Percentiles rank a stretch among this genome's conserved stretches.
These are phyloP conservation scores for Cryphonectria parasitica DNA, from an alignment of 2,329 filamentous ascomycete genomes.

Conservation along the genomic window DNA sequence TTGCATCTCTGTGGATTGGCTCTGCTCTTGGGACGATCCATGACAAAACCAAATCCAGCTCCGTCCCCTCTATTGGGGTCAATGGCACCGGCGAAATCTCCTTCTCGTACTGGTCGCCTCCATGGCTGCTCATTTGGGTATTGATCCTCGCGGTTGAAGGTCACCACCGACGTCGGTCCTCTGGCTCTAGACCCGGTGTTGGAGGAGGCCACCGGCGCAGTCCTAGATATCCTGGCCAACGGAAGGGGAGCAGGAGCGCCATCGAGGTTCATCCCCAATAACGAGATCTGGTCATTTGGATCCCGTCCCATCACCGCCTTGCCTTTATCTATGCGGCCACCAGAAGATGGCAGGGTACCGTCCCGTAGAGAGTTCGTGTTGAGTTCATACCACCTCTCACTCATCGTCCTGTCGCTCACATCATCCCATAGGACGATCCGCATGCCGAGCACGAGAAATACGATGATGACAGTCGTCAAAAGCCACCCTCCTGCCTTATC, in stretches of 20 bases:
- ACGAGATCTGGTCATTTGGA: neutral
- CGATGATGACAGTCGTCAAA: constrained; percentile 47
- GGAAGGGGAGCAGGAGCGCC: constrained; percentile 2
- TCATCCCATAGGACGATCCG: constrained; percentile 26
- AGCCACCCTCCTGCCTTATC: constrained; percentile 73
- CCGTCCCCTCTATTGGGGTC: constrained; percentile 26
- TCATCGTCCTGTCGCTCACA: constrained; percentile 1
- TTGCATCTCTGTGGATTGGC: neutral
- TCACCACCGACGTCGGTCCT: constrained; percentile 1
- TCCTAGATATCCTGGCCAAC: neutral
- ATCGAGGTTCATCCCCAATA: constrained; percentile 10
- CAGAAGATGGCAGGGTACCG: neutral
- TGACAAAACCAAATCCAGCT: constrained; percentile 25
- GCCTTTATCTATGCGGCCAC: neutral
- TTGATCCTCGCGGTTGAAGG: neutral
- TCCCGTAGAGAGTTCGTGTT: neutral
- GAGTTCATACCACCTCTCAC: constrained; percentile 20
- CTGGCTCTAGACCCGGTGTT: neutral
- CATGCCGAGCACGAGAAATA: constrained; percentile 22
- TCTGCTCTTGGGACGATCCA: neutral
- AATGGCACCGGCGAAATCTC: constrained; percentile 26
- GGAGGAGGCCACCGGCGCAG: constrained; percentile 11
- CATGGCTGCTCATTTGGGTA: constrained; percentile 27
- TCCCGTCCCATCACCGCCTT: neutral
- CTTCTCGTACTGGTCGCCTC: constrained; percentile 24